Evolutionary conservation across 2,329 filamentous ascomycete genomes (phyloP), one percentile per base, ranked within the genome.

Genomic region (Colletotrichum endophyticum): DNA sequence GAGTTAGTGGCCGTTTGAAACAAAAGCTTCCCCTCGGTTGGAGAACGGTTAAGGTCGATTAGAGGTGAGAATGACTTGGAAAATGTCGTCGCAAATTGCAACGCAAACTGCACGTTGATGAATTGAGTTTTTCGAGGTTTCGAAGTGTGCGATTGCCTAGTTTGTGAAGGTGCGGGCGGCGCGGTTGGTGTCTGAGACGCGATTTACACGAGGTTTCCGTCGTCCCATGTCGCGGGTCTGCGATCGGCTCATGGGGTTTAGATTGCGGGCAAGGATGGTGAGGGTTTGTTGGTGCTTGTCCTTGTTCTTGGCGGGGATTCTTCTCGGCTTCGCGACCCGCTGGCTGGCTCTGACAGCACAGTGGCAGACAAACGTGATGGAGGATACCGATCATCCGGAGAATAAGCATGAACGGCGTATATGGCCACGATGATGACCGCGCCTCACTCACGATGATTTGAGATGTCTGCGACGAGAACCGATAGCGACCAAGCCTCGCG

Each of bases 101-200:
- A 13, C 28, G 22, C 19, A 39, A 28, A 64, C 28, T 34, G 13
- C 9, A 16, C n/a, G 57, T 27, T 28, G 56, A 19, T 59, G 22
- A 62, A 63, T 72, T 72, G 70, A 25, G 12, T 49, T 27, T 30
- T 15, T 49, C 15, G 57, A 28, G 15, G 25, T 53, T 53, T n/a
- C 30, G 53, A 59, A 57, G 22, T 8, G 25, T 30, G 5, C 44
- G n/a, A 53, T 22, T 34, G 16, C 64, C 64, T 44, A 12, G 28
- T 74, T 30, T 69, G 64, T 59, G 27, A 27, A 70, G 57, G 39
- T 74, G 70, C 64, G 70, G 73, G 73, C 64, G 73, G 70, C 70
- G 70, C 49, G 32, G 64, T 44, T 36, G 44, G 9, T 13, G 28
- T 64, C 39, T 53, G 73, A 76, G 66, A 75, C 71, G 56, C 32